Evolutionary conservation across 2,329 filamentous ascomycete genomes (phyloP).

Genomic region (Tolypocladium paradoxum): DNA sequence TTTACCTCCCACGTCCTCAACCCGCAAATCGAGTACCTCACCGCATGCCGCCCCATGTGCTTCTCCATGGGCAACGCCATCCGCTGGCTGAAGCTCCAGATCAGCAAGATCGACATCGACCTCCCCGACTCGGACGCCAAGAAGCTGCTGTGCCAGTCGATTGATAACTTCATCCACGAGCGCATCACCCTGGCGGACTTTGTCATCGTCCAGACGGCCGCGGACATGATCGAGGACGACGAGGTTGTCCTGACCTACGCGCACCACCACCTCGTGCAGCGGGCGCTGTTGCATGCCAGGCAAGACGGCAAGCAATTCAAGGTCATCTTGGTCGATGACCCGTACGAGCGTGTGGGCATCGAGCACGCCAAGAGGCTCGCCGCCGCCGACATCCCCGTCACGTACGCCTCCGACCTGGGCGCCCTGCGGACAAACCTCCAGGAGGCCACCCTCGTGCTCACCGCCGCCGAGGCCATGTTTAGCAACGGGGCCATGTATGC

Average conservation of each 20-base stretch:
- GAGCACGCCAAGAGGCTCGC: conserved; percentile 57
- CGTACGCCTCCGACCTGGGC: conserved; percentile 68
- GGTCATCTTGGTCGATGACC: conserved; percentile 73
- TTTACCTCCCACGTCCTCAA: conserved; percentile 85
- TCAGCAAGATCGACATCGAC: conserved; percentile 82
- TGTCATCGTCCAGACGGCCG: conserved; percentile 69
- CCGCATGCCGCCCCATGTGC: conserved; percentile 87
- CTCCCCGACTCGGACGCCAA: conserved; percentile 75
- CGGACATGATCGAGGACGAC: conserved; percentile 63
- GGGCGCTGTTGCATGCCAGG: conserved; percentile 65
- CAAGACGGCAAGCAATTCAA: conserved; percentile 62
- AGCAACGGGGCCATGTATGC: conserved; percentile 88
- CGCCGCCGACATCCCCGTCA: conserved; percentile 60
- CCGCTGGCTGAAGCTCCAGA: conserved; percentile 83
- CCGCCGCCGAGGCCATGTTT: conserved; percentile 91
- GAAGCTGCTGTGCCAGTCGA: conserved; percentile 62
- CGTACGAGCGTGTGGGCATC: conserved; percentile 40
- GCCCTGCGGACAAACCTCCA: conserved; percentile 66
- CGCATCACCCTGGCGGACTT: conserved; percentile 79
- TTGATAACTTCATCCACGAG: conserved; percentile 85
- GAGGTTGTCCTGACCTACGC: conserved; percentile 83
- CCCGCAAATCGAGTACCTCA: conserved; percentile 90
- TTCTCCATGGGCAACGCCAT: conserved; percentile 97
- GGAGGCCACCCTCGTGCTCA: conserved; percentile 60
- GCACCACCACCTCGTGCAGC: conserved; percentile 76